These are phyloP conservation scores for Tetracentron sinense DNA, from an alignment of 164 flowering plant species.

Conservation along the genomic window DNA sequence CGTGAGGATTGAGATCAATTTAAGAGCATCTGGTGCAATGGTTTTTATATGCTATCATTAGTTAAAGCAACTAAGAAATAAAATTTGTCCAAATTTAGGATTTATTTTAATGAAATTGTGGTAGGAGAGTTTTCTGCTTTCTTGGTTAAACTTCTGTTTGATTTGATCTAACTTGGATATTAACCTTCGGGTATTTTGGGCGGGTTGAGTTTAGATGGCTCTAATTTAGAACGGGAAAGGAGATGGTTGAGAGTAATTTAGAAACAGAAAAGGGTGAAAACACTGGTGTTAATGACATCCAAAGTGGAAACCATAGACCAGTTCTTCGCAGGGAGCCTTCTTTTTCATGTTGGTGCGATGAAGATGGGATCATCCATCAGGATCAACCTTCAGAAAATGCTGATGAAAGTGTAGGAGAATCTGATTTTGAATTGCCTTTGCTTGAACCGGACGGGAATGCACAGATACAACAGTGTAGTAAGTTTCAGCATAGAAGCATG, in stretches of 20 bases:
- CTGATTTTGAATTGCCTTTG: constrained; percentile 52
- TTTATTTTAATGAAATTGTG: neutral
- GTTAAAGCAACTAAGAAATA: too few relatives aligned
- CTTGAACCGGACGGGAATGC: constrained; percentile 24
- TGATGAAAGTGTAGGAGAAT: constrained; percentile 30
- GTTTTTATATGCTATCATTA: neutral
- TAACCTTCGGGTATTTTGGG: constrained; percentile 4
- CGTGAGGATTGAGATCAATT: too few relatives aligned
- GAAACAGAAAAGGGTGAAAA: constrained; percentile 24
- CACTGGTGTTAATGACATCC: constrained; percentile 5
- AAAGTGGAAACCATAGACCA: constrained; percentile 16
- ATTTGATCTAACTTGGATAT: neutral
- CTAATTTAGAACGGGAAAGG: constrained; percentile 31
- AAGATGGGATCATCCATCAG: constrained; percentile 30
- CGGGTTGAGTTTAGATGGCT: constrained; percentile 19
- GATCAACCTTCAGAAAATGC: constrained; percentile 21
- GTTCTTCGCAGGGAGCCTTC: constrained; percentile 52
- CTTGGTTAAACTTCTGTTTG: constrained; percentile 16
- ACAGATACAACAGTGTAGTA: constrained; percentile 19
- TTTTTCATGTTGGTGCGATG: constrained; percentile 59
- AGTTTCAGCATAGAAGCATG: constrained; percentile 29
- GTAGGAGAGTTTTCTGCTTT: neutral
- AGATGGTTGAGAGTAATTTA: constrained; percentile 44
- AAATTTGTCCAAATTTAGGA: neutral
- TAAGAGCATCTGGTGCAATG: neutral